Evolutionary conservation across 1,284 basidiomycete genomes (phyloP).

Genomic region (Omphalotus olearius): DNA sequence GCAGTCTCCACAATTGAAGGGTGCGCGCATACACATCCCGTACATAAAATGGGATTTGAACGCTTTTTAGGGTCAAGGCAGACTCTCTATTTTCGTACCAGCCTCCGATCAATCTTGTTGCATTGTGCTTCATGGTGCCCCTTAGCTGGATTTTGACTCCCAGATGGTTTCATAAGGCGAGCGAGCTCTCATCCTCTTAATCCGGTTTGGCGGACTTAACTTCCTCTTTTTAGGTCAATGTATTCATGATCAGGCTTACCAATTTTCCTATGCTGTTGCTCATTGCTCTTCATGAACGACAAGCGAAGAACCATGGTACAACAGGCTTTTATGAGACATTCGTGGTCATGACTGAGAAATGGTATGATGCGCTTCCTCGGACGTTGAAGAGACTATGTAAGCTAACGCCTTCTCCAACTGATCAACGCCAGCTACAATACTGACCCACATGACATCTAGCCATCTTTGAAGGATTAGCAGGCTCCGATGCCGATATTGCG

Average conservation of each 20-base stretch:
- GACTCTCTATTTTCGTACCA: constrained; percentile 93
- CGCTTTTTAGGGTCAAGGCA: constrained; percentile 61
- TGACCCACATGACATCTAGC: constrained; percentile 35
- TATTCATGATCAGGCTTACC: constrained; percentile 81
- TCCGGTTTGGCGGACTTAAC: background rate
- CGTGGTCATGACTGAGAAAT: constrained; percentile 57
- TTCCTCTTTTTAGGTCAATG: constrained; percentile 61
- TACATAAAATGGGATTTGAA: constrained; percentile 18
- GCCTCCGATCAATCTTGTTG: constrained; percentile 84
- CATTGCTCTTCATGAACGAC: constrained; percentile 83
- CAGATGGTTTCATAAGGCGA: constrained; percentile 82
- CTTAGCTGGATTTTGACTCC: constrained; percentile 74
- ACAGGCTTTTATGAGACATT: constrained; percentile 72
- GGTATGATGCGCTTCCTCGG: constrained; percentile 71
- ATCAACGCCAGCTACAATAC: constrained; percentile 9
- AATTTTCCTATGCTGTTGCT: constrained; percentile 82
- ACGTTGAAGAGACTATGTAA: constrained; percentile 68
- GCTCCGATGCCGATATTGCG: constrained; percentile 72
- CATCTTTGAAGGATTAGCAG: constrained; percentile 76
- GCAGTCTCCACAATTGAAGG: constrained; percentile 90
- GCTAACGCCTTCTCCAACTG: constrained; percentile 21
- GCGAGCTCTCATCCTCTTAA: constrained; percentile 30
- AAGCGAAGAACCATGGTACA: constrained; percentile 60
- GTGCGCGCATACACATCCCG: constrained; percentile 29
- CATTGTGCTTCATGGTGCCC: constrained; percentile 79